Base-by-base conservation (phyloP, 2,329 filamentous ascomycete species). In the Teratosphaeria zuluensis region DNA sequence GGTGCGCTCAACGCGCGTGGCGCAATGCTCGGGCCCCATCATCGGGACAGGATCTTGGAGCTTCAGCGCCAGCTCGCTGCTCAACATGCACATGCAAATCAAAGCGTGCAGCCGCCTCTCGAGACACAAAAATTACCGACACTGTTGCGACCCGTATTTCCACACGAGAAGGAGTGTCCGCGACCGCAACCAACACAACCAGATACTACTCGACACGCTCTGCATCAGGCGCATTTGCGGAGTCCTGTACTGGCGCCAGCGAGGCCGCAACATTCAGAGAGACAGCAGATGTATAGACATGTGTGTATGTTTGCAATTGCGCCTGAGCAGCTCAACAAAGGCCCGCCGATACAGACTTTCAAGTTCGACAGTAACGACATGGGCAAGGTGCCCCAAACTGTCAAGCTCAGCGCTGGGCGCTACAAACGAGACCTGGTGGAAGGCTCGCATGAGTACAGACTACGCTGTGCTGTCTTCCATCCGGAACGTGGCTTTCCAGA, bases 391-490 rank as follows among this genome's bases (percentile, higher is more conserved):
- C 70, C 76, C 4, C 58, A 60, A 21, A 61, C 58, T 21, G 24
- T 35, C n/a, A 48, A 46, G 16, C 57, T 12, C 65, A 61, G 14
- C 69, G 74, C 2, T 62, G 70, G 51, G 69, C 70, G 5, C 54
- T 60, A 24, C 65, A 57, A 51, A 73, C 70, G 57, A 62, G 54
- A 30, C 6, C 77, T 75, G 66, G 74, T 71, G 19, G 75, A 83
- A 59, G 81, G 82, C 4, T 84, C 81, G 55, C 72, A 81, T 4
- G 80, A 84, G 38, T 86, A 86, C 67, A 87, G 90, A 16, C 67
- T 95, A 24, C 85, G 89, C 9, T 87, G 88, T 67, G 82, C 87
- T 65, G 75, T 76, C 59, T 71, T 42, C 77, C 31, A 56, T 59
- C 62, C 68, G 4, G 58, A 70, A 0, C 58, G 65, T 16, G 65